phyloP scores from a whole-genome alignment of 495 filamentous ascomycete species.

The Talaromyces ruber region DNA sequence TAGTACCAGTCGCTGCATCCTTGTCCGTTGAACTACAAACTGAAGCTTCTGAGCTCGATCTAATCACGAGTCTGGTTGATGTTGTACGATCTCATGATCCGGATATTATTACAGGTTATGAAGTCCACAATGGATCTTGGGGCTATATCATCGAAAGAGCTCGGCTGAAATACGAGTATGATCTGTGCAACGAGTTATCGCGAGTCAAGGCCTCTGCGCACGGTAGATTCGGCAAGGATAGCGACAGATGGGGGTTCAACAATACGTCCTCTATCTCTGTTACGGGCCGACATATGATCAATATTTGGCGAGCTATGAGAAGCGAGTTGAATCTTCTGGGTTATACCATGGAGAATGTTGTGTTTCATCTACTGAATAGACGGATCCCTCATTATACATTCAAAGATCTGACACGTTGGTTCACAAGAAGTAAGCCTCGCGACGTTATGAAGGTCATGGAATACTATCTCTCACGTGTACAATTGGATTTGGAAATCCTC shows the following conservation, averaged over 20 bases:
- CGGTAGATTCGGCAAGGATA: constrained; percentile 75
- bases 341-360: constrained; percentile 96
- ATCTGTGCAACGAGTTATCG: constrained; percentile 84
- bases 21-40: constrained; percentile 54
- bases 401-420: constrained; percentile 73
- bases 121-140: constrained; percentile 90
- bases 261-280: constrained; percentile 79
- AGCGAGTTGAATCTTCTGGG: constrained; percentile 82
- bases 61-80: constrained; percentile 75
- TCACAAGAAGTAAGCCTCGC: constrained; percentile 53
- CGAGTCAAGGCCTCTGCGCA: constrained; percentile 75
- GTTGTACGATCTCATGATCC: constrained; percentile 80
- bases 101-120: constrained; percentile 91
- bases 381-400: constrained; percentile 85
- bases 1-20: constrained; percentile 26
- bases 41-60: constrained; percentile 72
- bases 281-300: constrained; percentile 91
- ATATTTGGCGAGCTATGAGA: constrained; percentile 95
- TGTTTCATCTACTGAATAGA: constrained; percentile 83
- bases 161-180: constrained; percentile 74
- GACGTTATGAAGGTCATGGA: constrained; percentile 68
- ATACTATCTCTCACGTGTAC: constrained; percentile 69
- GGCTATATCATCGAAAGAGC: constrained; percentile 92
- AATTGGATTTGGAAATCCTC: constrained; percentile 81
- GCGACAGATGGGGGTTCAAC: constrained; percentile 86